Evolutionary conservation across 805 yeast genomes (phyloP).

Genomic region (Cyberlindnera sargentensis): DNA sequence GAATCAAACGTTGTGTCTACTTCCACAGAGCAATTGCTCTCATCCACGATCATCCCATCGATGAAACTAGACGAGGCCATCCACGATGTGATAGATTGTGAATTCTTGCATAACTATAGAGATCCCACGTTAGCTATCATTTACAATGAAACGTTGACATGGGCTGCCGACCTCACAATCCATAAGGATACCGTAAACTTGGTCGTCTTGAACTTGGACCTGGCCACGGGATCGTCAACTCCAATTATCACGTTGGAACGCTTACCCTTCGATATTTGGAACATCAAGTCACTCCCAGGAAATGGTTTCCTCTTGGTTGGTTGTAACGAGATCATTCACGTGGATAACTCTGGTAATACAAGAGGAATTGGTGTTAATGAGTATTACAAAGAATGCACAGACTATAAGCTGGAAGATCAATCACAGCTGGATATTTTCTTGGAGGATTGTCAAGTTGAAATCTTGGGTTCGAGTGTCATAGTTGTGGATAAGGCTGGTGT

Average conservation of each 20-base stretch:
- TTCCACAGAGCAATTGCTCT: constrained; percentile 17
- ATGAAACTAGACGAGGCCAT: constrained; percentile 50
- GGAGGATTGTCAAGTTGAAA: constrained; percentile 41
- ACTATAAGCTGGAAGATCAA: constrained; percentile 39
- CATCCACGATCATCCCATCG: constrained; percentile 54
- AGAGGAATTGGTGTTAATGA: constrained; percentile 58
- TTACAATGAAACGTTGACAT: constrained; percentile 49
- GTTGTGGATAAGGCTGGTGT: constrained; percentile 30
- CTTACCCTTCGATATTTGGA: constrained; percentile 69
- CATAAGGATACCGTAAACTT: constrained; percentile 56
- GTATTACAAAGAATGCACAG: constrained; percentile 37
- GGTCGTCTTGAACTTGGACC: constrained; percentile 62
- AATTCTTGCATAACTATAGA: constrained; percentile 64
- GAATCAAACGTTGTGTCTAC: constrained; percentile 8
- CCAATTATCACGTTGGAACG: constrained; percentile 56
- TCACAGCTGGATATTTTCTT: constrained; percentile 44
- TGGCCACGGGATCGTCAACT: constrained; percentile 44
- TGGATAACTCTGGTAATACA: constrained; percentile 69
- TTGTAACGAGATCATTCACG: constrained; percentile 66
- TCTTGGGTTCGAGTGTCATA: constrained; percentile 29
- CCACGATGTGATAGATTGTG: constrained; percentile 59
- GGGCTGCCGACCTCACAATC: constrained; percentile 70
- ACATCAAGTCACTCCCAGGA: constrained; percentile 60
- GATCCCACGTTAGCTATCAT: constrained; percentile 79
- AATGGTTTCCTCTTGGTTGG: constrained; percentile 70